These are phyloP conservation scores for Pisolithus tinctorius DNA, from an alignment of 768 basidiomycete genomes.

Conservation along the genomic window DNA sequence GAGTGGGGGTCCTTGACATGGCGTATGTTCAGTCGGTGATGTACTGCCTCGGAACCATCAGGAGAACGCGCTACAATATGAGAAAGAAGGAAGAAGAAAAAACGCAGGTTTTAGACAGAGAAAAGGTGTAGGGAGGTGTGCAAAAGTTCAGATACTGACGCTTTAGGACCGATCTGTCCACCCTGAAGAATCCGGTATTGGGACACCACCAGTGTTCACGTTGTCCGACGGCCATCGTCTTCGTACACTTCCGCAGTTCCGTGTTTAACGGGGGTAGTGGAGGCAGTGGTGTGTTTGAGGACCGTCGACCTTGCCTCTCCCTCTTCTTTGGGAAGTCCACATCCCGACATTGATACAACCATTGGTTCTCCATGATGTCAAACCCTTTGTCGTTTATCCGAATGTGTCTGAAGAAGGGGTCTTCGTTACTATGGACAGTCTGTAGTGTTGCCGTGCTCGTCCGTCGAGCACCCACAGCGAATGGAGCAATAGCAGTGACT, in stretches of 20 bases:
- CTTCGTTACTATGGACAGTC: constrained; percentile 25
- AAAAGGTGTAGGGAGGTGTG: constrained; percentile 13
- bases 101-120: background rate
- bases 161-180: constrained; percentile 38
- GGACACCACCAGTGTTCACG: constrained; percentile 67
- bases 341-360: constrained; percentile 55
- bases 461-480: constrained; percentile 10
- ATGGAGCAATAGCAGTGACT: background rate
- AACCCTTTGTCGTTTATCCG: constrained; percentile 38
- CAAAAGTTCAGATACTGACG: constrained; percentile 14
- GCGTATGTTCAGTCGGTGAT: constrained; percentile 61
- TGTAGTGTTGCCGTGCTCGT: constrained; percentile 30
- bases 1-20: constrained; percentile 47
- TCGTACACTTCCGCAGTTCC: constrained; percentile 8
- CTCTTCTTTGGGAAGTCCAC: constrained; percentile 26
- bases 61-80: constrained; percentile 27
- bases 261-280: constrained; percentile 3
- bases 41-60: constrained; percentile 51
- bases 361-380: constrained; percentile 37
- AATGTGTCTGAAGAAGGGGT: constrained; percentile 34
- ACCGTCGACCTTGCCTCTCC: constrained; percentile 14
- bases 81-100: background rate
- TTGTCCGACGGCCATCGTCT: constrained; percentile 16
- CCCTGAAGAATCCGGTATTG: constrained; percentile 57
- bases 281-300: constrained; percentile 5